Percentiles rank a stretch among this genome's conserved stretches.
Conservation (phyloP, 2,329 filamentous ascomycete species). For the Penicillium aurantiogriseum region DNA sequence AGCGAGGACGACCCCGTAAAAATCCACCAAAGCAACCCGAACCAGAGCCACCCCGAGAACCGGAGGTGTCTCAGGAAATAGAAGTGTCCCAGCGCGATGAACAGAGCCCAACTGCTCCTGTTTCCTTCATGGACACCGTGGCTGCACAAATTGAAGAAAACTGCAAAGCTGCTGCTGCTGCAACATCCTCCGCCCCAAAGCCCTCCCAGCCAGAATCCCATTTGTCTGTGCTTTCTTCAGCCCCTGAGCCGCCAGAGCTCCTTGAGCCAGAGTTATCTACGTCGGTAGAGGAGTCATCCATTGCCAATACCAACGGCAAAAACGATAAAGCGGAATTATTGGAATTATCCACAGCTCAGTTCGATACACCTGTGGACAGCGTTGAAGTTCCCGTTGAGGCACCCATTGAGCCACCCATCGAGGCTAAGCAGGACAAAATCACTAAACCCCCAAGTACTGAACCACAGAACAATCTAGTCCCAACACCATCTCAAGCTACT, state of each 20-base stretch:
- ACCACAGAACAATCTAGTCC: not conserved
- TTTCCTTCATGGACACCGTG: not conserved
- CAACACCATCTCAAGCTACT: not conserved
- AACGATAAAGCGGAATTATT: not conserved
- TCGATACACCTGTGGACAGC: not conserved
- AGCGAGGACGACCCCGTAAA: slow-evolving; percentile 12
- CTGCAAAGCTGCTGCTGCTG: not conserved
- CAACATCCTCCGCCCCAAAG: not conserved
- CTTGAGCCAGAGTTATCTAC: not conserved
- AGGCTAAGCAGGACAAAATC: not conserved
- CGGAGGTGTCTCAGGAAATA: not conserved
- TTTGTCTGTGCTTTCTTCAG: not conserved
- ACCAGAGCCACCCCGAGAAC: not conserved
- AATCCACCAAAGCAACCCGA: not conserved
- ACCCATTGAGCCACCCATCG: too few species aligned
- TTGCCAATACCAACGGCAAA: not conserved
- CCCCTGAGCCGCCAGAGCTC: too few species aligned
- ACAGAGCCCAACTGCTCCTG: not conserved
- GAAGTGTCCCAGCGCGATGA: not conserved
- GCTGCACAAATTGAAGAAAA: not conserved
- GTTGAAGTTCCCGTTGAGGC: not conserved
- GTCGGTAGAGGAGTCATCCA: not conserved
- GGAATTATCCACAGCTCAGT: not conserved
- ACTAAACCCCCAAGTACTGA: not conserved
- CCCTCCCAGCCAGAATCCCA: not conserved